Evolutionary conservation across 2,329 filamentous ascomycete species (phyloP), one percentile per base, ranked within the genome.

Genomic region (Colletotrichum chrysophilum): DNA sequence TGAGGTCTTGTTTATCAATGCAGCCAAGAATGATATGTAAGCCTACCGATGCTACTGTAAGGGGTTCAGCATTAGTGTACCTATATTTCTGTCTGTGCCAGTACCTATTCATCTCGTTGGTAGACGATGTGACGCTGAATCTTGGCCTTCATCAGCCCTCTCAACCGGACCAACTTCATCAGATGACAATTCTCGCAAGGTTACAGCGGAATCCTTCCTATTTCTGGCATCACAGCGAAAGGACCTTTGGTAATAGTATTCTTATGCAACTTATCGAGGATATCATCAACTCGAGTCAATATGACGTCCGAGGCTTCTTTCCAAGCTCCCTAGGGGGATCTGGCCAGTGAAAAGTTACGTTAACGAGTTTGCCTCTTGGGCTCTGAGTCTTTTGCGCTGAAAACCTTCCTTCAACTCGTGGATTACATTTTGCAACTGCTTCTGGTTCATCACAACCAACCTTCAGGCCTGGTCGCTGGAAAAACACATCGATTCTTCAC

Each of bases 1-100:
- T 48, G 38, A 48, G 38, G 38, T 7, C 79, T 78, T 12, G 74
- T 77, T 30, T 80, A n/a, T 79, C 58, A 81, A 80, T 65, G 80
- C 77, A 48, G 18, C 18, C 38, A 48, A 48, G 38, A n/a, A n/a
- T n/a, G 38, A 12, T 1, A 48, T 48, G 18, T 12, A 48, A 48
- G 38, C 10, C 9, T 48, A n/a, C 9, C 38, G 38, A 48, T 48
- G 38, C 38, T 48, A 48, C 38, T 48, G 5, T 12, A 48, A 48
- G 18, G 38, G 38, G 38, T 48, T n/a, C 38, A 48, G 5, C 38
- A n/a, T n/a, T n/a, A 12, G 5, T 48, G 18, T 12, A 21, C 4
- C 2, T 48, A 5, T n/a, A n/a, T 48, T 48, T 2, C 18, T n/a
- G 9, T 48, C 38, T 48, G 38, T 48, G n/a, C 18, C 18, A 10